Percentiles rank a stretch among this genome's conserved stretches.
phyloP scores from a whole-genome alignment of 192 early-diverging fungal species.

The Linnemannia hyalina region DNA sequence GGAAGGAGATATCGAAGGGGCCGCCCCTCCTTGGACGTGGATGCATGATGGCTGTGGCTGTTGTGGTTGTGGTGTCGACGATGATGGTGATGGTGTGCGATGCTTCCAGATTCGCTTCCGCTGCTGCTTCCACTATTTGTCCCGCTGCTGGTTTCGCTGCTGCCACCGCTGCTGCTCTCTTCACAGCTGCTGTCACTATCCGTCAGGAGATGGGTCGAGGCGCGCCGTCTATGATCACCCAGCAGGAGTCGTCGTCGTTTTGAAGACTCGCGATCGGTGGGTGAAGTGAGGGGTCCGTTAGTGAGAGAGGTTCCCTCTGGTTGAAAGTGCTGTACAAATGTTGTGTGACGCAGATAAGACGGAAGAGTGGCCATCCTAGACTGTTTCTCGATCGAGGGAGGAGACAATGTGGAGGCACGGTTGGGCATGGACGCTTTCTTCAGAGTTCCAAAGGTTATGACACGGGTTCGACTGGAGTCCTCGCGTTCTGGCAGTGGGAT shows the following conservation, averaged over 20 bases:
- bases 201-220: slow-evolving; percentile 6
- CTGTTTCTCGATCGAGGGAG: slow-evolving; percentile 6
- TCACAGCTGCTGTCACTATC: slow-evolving; percentile 32
- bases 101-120: slow-evolving; percentile 36
- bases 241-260: slow-evolving; percentile 34
- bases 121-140: slow-evolving; percentile 26
- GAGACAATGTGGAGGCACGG: neutral
- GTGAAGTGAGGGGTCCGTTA: neutral
- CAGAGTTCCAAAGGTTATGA: slow-evolving; percentile 49
- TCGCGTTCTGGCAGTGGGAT: slow-evolving; percentile 33
- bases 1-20: slow-evolving; percentile 43
- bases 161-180: slow-evolving; percentile 11
- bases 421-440: slow-evolving; percentile 46
- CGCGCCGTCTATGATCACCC: slow-evolving; percentile 1
- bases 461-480: slow-evolving; percentile 31
- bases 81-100: slow-evolving; percentile 14
- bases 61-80: slow-evolving; percentile 1
- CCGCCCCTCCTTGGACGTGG: neutral
- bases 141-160: slow-evolving; percentile 8
- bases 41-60: neutral
- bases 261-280: slow-evolving; percentile 21
- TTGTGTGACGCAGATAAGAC: slow-evolving; percentile 40
- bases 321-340: slow-evolving; percentile 47
- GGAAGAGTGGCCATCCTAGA: slow-evolving; percentile 35
- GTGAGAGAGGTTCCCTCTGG: slow-evolving; percentile 18